These are phyloP conservation scores for Chlamydomonas sphaeroides DNA, from an alignment of 139 green algal species.

Conservation along the genomic window DNA sequence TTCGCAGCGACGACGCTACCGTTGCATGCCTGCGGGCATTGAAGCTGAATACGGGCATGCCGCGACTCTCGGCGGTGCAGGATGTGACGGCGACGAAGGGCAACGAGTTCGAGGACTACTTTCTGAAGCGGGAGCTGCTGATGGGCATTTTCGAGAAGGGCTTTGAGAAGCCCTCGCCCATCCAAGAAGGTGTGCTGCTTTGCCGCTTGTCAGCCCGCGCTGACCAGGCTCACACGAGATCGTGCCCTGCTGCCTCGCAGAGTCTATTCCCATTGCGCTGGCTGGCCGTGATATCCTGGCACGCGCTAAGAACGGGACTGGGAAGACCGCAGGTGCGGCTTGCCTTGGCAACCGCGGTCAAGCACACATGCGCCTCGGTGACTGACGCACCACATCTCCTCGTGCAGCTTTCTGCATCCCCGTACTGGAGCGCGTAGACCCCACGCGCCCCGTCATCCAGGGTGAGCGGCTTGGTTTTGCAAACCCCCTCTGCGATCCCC, in stretches of 20 bases:
- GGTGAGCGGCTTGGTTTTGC: conserved; percentile 70
- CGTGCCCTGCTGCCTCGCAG: conserved; percentile 54
- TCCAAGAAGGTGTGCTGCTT: conserved; percentile 64
- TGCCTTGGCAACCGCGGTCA: too few species aligned
- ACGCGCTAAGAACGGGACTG: conserved; percentile 99
- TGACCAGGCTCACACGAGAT: too few species aligned
- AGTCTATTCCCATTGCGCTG: conserved; percentile 98
- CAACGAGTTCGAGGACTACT: conserved; percentile 99
- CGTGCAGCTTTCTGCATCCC: conserved; percentile 94
- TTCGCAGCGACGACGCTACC: not conserved
- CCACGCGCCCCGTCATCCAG: conserved; percentile 90
- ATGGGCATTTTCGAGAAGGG: conserved; percentile 99
- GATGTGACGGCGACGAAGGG: conserved; percentile 98
- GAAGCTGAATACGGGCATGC: too few species aligned
- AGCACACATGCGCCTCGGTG: too few species aligned
- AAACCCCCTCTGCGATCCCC: too few species aligned
- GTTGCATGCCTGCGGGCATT: too few species aligned
- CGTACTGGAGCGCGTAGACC: conserved; percentile 94
- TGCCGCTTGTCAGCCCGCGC: too few species aligned
- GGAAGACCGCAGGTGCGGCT: conserved; percentile 89
- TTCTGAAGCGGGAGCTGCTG: conserved; percentile 96
- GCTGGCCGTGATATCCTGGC: conserved; percentile 97
- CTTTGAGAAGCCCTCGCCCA: conserved; percentile 94
- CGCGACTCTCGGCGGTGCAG: conserved; percentile 67
- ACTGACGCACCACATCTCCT: too few species aligned